Base-by-base conservation (phyloP, 805 yeast species). In the Pichia scutulata region DNA sequence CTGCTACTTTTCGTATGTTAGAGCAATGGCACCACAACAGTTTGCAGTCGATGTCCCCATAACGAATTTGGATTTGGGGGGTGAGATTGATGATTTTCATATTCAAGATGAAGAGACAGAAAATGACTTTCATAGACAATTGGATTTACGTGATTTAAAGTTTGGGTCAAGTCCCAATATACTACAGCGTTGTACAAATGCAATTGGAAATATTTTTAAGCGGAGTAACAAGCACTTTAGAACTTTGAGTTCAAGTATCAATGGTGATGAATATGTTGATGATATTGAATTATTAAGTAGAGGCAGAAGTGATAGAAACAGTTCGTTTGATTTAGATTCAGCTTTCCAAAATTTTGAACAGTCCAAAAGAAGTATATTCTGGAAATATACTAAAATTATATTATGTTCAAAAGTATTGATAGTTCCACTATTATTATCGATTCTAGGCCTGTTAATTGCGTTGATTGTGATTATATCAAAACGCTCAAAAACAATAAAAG, bases 21-120 rank as follows among this genome's bases (percentile, higher is more conserved):
- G 8, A 5, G 19, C 37, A 33, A 33, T 33, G 37, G 2, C 37
- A n/a, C 37, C 18, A 14, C 37, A 12, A 16, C 37, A 33, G 10
- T 62, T 62, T 49, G 60, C 55, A 1, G 76, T 72, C 7, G 86
- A 81, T 53, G 60, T 77, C 3, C 86, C 85, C 0, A 69, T 81
- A 5, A 76, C 81, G 0, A 73, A 81, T 57, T 63, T 81, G 49
- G 84, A 81, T 56, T 63, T 80, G 47, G 84, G 80, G 55, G 64
- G 54, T 4, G 73, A 72, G 16, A 70, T 70, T 21, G 70, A 68
- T 25, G 49, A 64, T 10, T 53, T 62, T 40, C 49, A 50, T 9
- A 61, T 65, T 14, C 60, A 55, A 12, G 58, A 57, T 33, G 63
- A 51, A 30, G 52, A 47, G n/a, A 36, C 54, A 3, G 48, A 39